Percentiles rank a stretch among this genome's conserved stretches.
phyloP scores from a whole-genome alignment of 768 basidiomycete species.

The Trametes maxima region DNA sequence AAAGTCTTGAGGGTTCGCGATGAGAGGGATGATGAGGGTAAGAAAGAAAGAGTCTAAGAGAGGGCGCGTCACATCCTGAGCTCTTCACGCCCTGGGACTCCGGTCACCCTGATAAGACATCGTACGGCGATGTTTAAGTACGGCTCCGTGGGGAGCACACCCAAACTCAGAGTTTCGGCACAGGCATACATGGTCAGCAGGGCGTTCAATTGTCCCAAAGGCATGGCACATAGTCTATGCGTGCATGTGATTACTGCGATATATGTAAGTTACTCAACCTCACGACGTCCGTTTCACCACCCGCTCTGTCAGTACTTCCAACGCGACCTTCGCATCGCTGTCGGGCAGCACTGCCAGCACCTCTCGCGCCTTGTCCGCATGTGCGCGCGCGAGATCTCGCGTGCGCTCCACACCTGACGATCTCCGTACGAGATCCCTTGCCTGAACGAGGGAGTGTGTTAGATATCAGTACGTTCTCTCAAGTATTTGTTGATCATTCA shows the following conservation, averaged over 20 bases:
- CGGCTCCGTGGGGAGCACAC: not conserved
- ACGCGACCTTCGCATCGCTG: conserved; percentile 76
- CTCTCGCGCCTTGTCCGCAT: conserved; percentile 77
- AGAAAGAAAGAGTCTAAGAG: not conserved
- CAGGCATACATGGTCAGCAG: not conserved
- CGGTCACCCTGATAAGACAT: conserved; percentile 4
- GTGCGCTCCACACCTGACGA: conserved; percentile 83
- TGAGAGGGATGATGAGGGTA: conserved; percentile 1
- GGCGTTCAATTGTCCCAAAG: conserved; percentile 4
- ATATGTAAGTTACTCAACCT: conserved; percentile 23
- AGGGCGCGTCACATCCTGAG: not conserved
- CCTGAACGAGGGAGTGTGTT: conserved; percentile 44
- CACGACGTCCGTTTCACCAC: conserved; percentile 65
- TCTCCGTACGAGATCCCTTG: conserved; percentile 61
- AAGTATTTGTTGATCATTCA: conserved; percentile 37
- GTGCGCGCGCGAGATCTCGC: conserved; percentile 68
- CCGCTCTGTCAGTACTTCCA: conserved; percentile 69
- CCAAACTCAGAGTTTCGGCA: conserved; percentile 4
- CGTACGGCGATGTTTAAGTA: not conserved
- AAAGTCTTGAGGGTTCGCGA: not conserved
- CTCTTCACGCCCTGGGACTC: conserved; percentile 1
- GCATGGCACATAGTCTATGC: conserved; percentile 15
- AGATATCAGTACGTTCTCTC: not conserved
- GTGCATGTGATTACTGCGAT: conserved; percentile 20
- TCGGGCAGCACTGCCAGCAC: conserved; percentile 73